Base-by-base conservation (phyloP, 1,284 basidiomycete genomes). In the Leccinum huronense region DNA sequence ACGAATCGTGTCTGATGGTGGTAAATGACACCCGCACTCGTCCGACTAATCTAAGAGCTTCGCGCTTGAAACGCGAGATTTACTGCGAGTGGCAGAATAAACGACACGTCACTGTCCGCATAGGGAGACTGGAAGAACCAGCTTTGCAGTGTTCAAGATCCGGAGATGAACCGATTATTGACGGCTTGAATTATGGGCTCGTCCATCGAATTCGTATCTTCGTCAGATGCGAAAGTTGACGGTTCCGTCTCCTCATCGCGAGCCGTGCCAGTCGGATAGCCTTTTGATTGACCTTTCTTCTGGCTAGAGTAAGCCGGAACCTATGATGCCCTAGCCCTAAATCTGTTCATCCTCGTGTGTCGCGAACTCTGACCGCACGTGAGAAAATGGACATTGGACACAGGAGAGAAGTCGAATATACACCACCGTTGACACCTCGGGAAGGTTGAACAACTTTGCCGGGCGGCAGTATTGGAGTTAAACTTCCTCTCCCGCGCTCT, bases 41-140 rank as follows among this genome's bases (percentile, higher is more conserved):
- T 95, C 93, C 57, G 95, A 79, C 86, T 89, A 91, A 73, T 94
- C 93, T 66, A 96, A 87, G 31, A 95, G 80, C 16, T 86, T 83
- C 5, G 87, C 83, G 0, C 79, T 67, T 0, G 93, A 92, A n/a
- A 96, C 83, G n/a, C 93, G 93, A 3, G 84, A 78, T 48, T 83
- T 2, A 85, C 80, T 9, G 91, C 87, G 4, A 97, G 81, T 0
- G 94, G 94, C 4, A 86, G 78, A 30, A 93, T 84, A 71, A 83
- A 81, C 0, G 82, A 84, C 57, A 77, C 56, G n/a, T 80, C 77
- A 59, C 86, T 88, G 11, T 84, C 82, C 0, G 77, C 76, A 56
- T 79, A 79, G 81, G 71, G 27, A 85, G 66, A 19, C 61, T 64
- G 48, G 72, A 70, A 16, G 76, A 61, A 54, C 73, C 72, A 10